Evolutionary conservation across 2,329 filamentous ascomycete species (phyloP).

Genomic region (Sclerotinia minor): DNA sequence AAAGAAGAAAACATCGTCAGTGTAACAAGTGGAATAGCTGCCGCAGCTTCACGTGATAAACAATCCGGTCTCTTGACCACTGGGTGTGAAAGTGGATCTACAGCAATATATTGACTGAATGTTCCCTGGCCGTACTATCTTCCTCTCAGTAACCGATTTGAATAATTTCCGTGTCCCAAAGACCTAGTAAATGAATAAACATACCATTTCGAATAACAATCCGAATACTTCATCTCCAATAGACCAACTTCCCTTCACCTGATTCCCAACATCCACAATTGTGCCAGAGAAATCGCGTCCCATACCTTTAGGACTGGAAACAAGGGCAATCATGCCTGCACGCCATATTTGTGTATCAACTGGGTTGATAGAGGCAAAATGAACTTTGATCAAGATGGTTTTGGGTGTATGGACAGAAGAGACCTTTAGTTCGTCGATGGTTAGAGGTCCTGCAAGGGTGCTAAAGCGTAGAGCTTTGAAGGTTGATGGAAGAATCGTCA

Average conservation of each 20-base stretch:
- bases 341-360: constrained; percentile 40
- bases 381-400: constrained; percentile 37
- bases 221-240: constrained; percentile 44
- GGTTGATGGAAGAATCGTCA: constrained; percentile 17
- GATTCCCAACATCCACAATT: constrained; percentile 42
- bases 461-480: constrained; percentile 31
- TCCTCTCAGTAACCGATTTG: neutral
- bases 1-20: constrained; percentile 44
- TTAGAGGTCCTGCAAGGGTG: constrained; percentile 28
- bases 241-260: constrained; percentile 39
- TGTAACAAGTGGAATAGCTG: constrained; percentile 47
- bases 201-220: constrained; percentile 37
- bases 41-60: constrained; percentile 47
- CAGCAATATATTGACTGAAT: constrained; percentile 38
- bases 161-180: neutral
- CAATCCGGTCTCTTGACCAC: constrained; percentile 44
- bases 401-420: constrained; percentile 31
- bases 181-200: constrained; percentile 11
- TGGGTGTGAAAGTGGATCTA: constrained; percentile 35
- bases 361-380: constrained; percentile 40
- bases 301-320: constrained; percentile 39
- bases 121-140: constrained; percentile 39
- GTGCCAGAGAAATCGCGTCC: constrained; percentile 40
- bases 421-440: constrained; percentile 33
- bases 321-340: constrained; percentile 33